A percentile compares a stretch with the other conserved stretches of the same genome.
phyloP scores from a whole-genome alignment of 2,329 filamentous ascomycete genomes.

The Colletotrichum euphorbiae region DNA sequence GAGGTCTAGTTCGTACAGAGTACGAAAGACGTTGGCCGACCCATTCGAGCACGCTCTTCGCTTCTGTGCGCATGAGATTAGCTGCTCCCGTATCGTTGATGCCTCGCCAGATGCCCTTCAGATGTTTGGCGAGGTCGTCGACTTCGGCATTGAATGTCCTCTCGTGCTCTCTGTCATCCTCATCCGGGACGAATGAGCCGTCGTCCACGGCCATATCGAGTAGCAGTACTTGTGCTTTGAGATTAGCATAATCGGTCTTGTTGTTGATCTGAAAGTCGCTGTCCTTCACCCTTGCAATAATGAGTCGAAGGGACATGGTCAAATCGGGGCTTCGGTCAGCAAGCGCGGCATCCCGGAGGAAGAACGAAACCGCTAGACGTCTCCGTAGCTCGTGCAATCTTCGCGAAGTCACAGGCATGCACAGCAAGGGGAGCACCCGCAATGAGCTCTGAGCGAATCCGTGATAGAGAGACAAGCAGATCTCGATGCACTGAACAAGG shows the following conservation, averaged over 20 bases:
- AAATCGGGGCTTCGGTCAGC: constrained; percentile 55
- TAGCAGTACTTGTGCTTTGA: constrained; percentile 74
- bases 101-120: constrained; percentile 68
- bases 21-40: constrained; percentile 79
- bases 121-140: constrained; percentile 71
- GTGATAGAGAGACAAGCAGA: constrained; percentile 59
- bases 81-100: constrained; percentile 82
- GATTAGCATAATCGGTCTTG: constrained; percentile 74
- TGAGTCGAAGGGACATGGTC: constrained; percentile 54
- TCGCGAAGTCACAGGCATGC: constrained; percentile 65
- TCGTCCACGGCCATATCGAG: constrained; percentile 82
- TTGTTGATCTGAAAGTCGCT: constrained; percentile 64
- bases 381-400: constrained; percentile 71
- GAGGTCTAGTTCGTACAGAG: constrained; percentile 74
- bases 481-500: constrained; percentile 58
- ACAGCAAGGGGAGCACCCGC: constrained; percentile 67
- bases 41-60: constrained; percentile 80
- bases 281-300: constrained; percentile 59
- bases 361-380: constrained; percentile 72
- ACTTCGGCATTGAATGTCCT: constrained; percentile 75
- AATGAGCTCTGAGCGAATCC: constrained; percentile 62
- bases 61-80: constrained; percentile 77
- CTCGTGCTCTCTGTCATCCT: constrained; percentile 47
- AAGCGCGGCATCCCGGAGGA: constrained; percentile 64
- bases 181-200: constrained; percentile 52